A percentile compares a stretch with the other conserved stretches of the same genome.
Conservation (phyloP, 2,329 filamentous ascomycete species). For the Colletotrichum sp. region DNA sequence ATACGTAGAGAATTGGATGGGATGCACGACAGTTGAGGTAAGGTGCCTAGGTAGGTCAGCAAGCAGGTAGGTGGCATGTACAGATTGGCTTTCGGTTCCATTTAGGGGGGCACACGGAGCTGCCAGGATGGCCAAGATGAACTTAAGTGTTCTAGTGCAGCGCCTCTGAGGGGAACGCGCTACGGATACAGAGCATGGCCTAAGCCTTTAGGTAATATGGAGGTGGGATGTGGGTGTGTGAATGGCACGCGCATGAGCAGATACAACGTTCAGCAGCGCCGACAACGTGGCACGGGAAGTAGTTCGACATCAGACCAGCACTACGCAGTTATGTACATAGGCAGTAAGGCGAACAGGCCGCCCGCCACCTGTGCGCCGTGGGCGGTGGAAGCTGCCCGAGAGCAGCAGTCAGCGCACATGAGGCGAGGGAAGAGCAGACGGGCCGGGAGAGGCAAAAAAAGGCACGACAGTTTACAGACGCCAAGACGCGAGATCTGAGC, state of each 20-base stretch:
- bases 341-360: background rate
- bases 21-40: background rate
- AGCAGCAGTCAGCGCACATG: background rate
- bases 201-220: background rate
- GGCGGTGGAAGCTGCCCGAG: background rate
- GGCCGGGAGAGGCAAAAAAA: background rate
- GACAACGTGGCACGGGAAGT: background rate
- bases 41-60: background rate
- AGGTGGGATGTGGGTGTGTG: background rate
- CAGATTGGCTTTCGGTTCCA: background rate
- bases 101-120: conserved; percentile 1
- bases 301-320: background rate
- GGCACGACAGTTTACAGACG: background rate
- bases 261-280: background rate
- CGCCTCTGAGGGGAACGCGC: background rate
- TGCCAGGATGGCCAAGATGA: background rate
- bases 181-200: background rate
- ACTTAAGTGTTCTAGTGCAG: background rate
- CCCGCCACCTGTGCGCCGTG: background rate
- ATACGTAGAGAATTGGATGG: conserved; percentile 8
- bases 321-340: background rate
- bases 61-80: conserved; percentile 3
- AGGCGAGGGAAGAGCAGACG: background rate
- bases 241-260: background rate
- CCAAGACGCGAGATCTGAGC: conserved; percentile 16